Evolutionary conservation across 805 yeast species (phyloP).

Genomic region (Candida namnaoensis): DNA sequence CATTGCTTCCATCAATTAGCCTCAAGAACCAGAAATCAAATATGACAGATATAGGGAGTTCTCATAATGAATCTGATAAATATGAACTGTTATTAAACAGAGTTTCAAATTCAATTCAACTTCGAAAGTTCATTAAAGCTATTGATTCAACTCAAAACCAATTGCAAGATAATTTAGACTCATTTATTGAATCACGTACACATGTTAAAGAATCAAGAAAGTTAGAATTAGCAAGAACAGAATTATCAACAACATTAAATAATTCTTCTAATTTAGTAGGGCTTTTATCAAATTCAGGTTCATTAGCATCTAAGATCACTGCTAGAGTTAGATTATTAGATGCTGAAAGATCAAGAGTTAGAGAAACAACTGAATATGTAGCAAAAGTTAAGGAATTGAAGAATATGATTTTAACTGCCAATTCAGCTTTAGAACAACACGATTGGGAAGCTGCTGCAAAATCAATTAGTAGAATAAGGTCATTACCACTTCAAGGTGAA

Average conservation of each 20-base stretch:
- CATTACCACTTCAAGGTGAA: conserved; percentile 55
- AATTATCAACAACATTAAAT: conserved; percentile 50
- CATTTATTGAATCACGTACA: conserved; percentile 14
- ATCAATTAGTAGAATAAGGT: conserved; percentile 45
- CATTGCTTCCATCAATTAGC: no score
- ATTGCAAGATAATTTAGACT: conserved; percentile 14
- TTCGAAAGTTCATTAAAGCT: conserved; percentile 15
- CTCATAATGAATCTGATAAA: conserved; percentile 1
- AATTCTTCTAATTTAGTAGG: conserved; percentile 47
- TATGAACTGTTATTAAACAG: conserved; percentile 15
- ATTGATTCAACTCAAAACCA: conserved; percentile 16
- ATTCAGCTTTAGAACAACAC: conserved; percentile 56
- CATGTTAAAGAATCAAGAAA: conserved; percentile 24
- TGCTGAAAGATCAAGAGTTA: conserved; percentile 57
- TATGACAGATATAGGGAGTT: neutral
- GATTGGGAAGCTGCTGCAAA: conserved; percentile 77
- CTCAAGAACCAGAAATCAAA: no score
- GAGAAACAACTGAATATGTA: conserved; percentile 55
- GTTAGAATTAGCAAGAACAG: conserved; percentile 53
- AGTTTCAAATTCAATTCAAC: conserved; percentile 12
- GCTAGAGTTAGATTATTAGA: conserved; percentile 63
- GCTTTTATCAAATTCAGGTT: conserved; percentile 51
- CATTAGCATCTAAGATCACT: conserved; percentile 59
- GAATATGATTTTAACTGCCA: conserved; percentile 53
- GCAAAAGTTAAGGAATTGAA: conserved; percentile 58